Percentiles rank a stretch among this genome's conserved stretches.
phyloP scores from a whole-genome alignment of 768 basidiomycete genomes.

The Leccinum longicurvipes region DNA sequence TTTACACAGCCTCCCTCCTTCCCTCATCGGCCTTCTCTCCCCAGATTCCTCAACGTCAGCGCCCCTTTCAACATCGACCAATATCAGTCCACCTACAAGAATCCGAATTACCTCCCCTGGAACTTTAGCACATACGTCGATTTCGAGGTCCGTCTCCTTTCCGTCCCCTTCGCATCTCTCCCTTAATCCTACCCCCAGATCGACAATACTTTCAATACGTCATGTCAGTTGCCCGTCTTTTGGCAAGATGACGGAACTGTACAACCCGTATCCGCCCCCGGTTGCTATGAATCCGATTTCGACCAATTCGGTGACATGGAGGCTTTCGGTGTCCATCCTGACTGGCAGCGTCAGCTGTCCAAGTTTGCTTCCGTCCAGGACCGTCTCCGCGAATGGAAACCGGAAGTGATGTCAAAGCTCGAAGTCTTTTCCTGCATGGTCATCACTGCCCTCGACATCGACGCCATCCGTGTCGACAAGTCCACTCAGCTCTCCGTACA shows the following conservation, averaged over 20 bases:
- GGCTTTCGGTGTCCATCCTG: slow-evolving; percentile 93
- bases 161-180: neutral
- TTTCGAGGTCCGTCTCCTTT: slow-evolving; percentile 52
- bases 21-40: slow-evolving; percentile 12
- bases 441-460: slow-evolving; percentile 84
- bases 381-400: slow-evolving; percentile 90
- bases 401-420: slow-evolving; percentile 74
- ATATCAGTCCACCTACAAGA: slow-evolving; percentile 71
- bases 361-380: slow-evolving; percentile 97
- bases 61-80: slow-evolving; percentile 79
- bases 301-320: slow-evolving; percentile 98
- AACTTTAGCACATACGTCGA: slow-evolving; percentile 82
- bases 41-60: slow-evolving; percentile 67
- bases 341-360: slow-evolving; percentile 90
- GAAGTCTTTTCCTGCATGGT: slow-evolving; percentile 80
- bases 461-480: slow-evolving; percentile 95
- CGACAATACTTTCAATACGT: slow-evolving; percentile 64
- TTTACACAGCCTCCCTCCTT: slow-evolving; percentile 3
- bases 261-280: slow-evolving; percentile 48
- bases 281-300: slow-evolving; percentile 82
- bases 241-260: slow-evolving; percentile 75
- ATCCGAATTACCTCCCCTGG: slow-evolving; percentile 78
- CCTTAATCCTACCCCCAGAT: slow-evolving; percentile 39
- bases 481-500: slow-evolving; percentile 87
- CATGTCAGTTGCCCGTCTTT: slow-evolving; percentile 74